A percentile compares a stretch with the other conserved stretches of the same genome.
Conservation (phyloP, 1,284 basidiomycete species). For the Trichosporon faecale region DNA sequence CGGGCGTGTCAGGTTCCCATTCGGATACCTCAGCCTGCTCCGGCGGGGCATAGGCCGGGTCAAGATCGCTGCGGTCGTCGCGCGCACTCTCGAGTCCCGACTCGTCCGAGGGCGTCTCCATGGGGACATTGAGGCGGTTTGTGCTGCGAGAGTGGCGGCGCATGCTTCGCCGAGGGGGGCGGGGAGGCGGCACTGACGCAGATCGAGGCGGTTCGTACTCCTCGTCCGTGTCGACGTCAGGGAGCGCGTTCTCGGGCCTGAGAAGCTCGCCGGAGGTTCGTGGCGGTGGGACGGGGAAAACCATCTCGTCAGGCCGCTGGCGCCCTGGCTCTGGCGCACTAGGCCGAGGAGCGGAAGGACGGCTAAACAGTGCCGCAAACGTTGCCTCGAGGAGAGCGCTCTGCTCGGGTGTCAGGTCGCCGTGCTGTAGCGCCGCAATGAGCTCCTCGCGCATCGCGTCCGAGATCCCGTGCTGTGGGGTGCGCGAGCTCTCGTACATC, state of each 20-base stretch:
- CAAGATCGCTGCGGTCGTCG: not conserved
- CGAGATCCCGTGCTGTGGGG: not conserved
- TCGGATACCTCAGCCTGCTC: not conserved
- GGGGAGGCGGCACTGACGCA: not conserved
- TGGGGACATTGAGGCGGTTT: not conserved
- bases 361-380: not conserved
- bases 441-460: not conserved
- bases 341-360: not conserved
- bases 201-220: not conserved
- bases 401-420: slow-evolving; percentile 4
- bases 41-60: not conserved
- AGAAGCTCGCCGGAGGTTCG: not conserved
- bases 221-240: not conserved
- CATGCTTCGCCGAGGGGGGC: not conserved
- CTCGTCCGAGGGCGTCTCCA: not conserved
- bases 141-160: not conserved
- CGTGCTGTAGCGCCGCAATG: not conserved
- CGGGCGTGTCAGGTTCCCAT: not conserved
- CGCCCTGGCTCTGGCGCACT: not conserved
- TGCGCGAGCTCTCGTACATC: not conserved
- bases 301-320: not conserved
- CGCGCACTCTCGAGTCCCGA: not conserved
- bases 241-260: not conserved
- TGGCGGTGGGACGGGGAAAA: not conserved
- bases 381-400: not conserved